A percentile compares a stretch with the other conserved stretches of the same genome.
phyloP scores from a whole-genome alignment of 2,329 filamentous ascomycete species.

The Curvularia lunata region DNA sequence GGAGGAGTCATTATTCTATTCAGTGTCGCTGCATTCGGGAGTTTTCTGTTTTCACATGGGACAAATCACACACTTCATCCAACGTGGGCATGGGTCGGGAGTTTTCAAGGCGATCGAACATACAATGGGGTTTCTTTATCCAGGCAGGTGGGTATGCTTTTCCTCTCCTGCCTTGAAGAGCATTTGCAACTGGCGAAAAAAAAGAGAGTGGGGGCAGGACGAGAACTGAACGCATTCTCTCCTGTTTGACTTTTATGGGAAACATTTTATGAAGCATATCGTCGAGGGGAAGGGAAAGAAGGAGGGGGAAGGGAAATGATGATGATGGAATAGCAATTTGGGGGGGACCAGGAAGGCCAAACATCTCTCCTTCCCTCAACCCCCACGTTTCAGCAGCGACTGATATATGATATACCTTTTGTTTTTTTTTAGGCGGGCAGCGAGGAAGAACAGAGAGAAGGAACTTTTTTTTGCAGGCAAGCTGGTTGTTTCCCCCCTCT shows the following conservation, averaged over 20 bases:
- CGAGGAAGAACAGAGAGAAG: neutral
- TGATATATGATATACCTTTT: too few species aligned
- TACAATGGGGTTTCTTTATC: neutral
- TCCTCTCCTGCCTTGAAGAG: neutral
- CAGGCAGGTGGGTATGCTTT: neutral
- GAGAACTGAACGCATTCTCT: neutral
- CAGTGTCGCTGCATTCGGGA: constrained; percentile 1
- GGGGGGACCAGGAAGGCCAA: too few species aligned
- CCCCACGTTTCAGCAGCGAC: too few species aligned
- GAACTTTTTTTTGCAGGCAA: neutral
- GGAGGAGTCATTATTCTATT: neutral
- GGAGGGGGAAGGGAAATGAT: neutral
- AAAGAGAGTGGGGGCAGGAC: neutral
- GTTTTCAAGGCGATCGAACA: constrained; percentile 3
- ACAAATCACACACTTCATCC: neutral
- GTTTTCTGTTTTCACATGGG: neutral
- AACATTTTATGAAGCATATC: neutral
- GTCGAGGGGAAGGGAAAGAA: neutral
- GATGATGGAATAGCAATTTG: neutral
- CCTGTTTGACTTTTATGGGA: neutral
- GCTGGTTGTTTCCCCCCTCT: too few species aligned
- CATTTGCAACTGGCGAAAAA: neutral
- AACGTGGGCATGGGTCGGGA: constrained; percentile 9
- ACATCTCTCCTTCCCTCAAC: too few species aligned
- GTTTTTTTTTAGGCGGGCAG: too few species aligned